Evolutionary conservation across 495 filamentous ascomycete species (phyloP), one percentile per base, ranked within the genome.

Genomic region (Evansstolkia leycettana): DNA sequence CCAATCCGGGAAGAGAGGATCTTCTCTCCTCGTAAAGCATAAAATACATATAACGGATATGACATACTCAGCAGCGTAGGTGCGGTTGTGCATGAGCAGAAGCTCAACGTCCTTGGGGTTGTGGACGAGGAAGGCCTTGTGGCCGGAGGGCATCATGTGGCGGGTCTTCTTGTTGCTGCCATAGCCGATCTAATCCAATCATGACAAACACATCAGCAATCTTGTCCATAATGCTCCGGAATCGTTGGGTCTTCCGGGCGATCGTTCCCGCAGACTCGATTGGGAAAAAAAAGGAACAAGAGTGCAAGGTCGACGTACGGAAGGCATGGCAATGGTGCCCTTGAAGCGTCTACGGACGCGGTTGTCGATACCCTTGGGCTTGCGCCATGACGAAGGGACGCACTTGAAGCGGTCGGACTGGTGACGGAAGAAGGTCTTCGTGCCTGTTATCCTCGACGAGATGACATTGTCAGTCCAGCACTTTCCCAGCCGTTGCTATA

Each of bases 301-400:
- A n/a, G 20, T 23, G 20, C 5, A 23, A 23, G n/a, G n/a, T n/a
- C n/a, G n/a, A 76, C 85, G 65, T 84, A 96, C 89, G 72, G 86
- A 92, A 64, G 90, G 90, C 89, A 98, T 96, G 54, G 80, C 83
- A 64, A 82, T 80, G 65, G 80, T 81, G 52, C 88, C 82, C 77
- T 88, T 87, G 73, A 94, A 95, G 47, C 88, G 78, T 68, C 88
- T 75, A 51, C 84, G 76, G 56, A 89, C 84, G 38, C 78, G 66
- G 64, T 88, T 90, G 58, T 98, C 90, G 67, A 98, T 98, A 80
- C 90, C 90, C 78, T 95, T 98, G 36, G 90, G 90, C 76, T 98
- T 98, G 69, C 90, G 82, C 90, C 90, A 98, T 62, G 70, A 78
- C 28, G 80, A 58, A 56, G 72, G 75, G 39, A 95, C 76, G 56